phyloP scores from a whole-genome alignment of 768 basidiomycete genomes.

The Holtermannia corniformis region DNA sequence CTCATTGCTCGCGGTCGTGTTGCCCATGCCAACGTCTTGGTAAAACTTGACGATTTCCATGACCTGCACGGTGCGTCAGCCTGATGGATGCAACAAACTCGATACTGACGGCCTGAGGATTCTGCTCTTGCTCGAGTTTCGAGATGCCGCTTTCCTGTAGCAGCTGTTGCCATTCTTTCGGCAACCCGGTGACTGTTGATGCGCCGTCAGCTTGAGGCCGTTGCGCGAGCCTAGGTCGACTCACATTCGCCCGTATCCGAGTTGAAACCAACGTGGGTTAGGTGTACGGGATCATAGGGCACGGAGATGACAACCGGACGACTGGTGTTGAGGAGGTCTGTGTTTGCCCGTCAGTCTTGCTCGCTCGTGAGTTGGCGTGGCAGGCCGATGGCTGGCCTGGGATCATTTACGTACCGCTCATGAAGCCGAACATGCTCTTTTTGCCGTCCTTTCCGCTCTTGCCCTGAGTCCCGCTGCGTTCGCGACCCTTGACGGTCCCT shows the following conservation, averaged over 20 bases:
- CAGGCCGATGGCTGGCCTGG: background rate
- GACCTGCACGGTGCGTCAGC: conserved; percentile 17
- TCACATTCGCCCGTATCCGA: conserved; percentile 86
- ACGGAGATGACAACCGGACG: conserved; percentile 72
- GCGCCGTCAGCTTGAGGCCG: background rate
- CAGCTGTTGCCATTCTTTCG: conserved; percentile 98
- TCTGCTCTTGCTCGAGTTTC: conserved; percentile 87
- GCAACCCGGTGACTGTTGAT: conserved; percentile 55
- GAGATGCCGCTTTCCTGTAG: conserved; percentile 87
- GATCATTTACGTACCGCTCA: conserved; percentile 29
- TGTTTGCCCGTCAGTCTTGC: background rate
- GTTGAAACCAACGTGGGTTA: conserved; percentile 99
- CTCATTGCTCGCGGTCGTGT: conserved; percentile 17
- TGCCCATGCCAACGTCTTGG: conserved; percentile 50
- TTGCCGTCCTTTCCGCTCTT: conserved; percentile 38
- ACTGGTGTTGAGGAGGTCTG: conserved; percentile 36
- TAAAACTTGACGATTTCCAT: conserved; percentile 99
- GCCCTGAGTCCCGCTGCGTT: conserved; percentile 31
- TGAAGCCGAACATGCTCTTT: conserved; percentile 40
- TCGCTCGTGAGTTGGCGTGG: background rate
- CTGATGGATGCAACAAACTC: background rate
- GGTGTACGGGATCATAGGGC: conserved; percentile 96
- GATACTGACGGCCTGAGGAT: conserved; percentile 72
- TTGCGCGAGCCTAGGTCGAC: conserved; percentile 2
- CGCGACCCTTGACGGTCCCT: conserved; percentile 26